Evolutionary conservation across 768 basidiomycete species (phyloP), one percentile per base, ranked within the genome.

Genomic region (Kockovaella imperatae): DNA sequence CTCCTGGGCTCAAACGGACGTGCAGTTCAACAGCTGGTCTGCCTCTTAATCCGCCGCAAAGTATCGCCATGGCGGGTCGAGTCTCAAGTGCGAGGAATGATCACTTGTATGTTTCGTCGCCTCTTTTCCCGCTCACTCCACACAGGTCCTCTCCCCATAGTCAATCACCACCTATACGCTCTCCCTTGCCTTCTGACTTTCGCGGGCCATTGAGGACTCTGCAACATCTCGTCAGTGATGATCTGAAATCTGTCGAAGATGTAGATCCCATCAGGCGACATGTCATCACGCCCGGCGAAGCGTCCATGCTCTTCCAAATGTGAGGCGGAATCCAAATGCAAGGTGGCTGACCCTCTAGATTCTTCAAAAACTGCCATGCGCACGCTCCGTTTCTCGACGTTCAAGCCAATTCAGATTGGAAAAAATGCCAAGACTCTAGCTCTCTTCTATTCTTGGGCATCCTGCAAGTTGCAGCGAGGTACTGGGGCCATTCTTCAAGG

Each of bases 301-400:
- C 52, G 4, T 31, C 21, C 25, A 26, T 49, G 10, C 42, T 42
- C n/a, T 44, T 44, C 24, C 35, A 26, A 21, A 15, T 45, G 52
- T 49, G 34, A 42, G 52, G 32, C 10, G 3, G 35, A 6, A 15
- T n/a, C 11, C 28, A 6, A 30, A n/a, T n/a, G n/a, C n/a, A n/a
- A 15, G 5, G 14, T 28, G 13, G 17, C 38, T 43, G 30, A 47
- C 6, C 11, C 20, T 20, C 7, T 42, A 54, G 52, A 5, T 54
- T 54, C 48, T 54, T 54, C 29, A 32, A 8, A 24, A 34, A 49
- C 26, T 54, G 52, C 29, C 52, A 54, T 38, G 47, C 34, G 8
- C 43, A 49, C 31, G 52, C 52, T 2, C 52, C 52, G 2, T 54
- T 54, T 31, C 52, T 54, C 14, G 52, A 54, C 25, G 13, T 23